Evolutionary conservation across 805 yeast species (phyloP).

Genomic region (Ogataea methylovora): DNA sequence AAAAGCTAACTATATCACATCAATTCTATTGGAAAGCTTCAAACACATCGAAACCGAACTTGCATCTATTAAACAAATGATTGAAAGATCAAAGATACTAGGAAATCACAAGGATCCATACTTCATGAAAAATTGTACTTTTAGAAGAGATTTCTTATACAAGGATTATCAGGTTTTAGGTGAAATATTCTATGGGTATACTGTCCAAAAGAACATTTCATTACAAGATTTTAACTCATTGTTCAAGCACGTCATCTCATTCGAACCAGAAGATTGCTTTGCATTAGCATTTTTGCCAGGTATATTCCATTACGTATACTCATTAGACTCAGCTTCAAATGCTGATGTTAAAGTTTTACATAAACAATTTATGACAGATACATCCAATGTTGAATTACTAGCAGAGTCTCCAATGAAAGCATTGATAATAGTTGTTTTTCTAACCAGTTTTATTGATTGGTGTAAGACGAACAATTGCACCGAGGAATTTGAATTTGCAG

Average conservation of each 20-base stretch:
- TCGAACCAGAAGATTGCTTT: conserved; percentile 57
- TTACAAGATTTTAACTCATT: conserved; percentile 30
- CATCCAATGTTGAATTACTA: conserved; percentile 32
- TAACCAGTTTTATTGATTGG: conserved; percentile 59
- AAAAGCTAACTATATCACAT: conserved; percentile 22
- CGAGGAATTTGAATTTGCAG: conserved; percentile 39
- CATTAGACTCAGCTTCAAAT: conserved; percentile 27
- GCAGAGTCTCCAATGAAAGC: conserved; percentile 42
- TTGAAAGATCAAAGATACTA: conserved; percentile 45
- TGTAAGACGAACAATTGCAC: conserved; percentile 45
- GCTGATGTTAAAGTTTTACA: conserved; percentile 32
- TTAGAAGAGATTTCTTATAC: conserved; percentile 55
- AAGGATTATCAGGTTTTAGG: conserved; percentile 67
- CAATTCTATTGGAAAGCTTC: conserved; percentile 47
- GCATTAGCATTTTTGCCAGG: conserved; percentile 60
- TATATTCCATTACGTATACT: conserved; percentile 36
- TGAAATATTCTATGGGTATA: conserved; percentile 50
- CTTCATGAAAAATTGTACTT: conserved; percentile 42
- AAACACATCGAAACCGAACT: conserved; percentile 50
- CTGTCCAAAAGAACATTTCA: conserved; percentile 28
- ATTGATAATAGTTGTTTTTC: conserved; percentile 40
- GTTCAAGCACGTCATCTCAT: conserved; percentile 36
- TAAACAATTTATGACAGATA: conserved; percentile 26
- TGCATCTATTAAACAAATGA: conserved; percentile 41
- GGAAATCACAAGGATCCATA: conserved; percentile 38